A percentile compares a stretch with the other conserved stretches of the same genome.
These are phyloP conservation scores for Calonectria pauciramosa DNA, from an alignment of 2,329 filamentous ascomycete genomes.

Conservation along the genomic window DNA sequence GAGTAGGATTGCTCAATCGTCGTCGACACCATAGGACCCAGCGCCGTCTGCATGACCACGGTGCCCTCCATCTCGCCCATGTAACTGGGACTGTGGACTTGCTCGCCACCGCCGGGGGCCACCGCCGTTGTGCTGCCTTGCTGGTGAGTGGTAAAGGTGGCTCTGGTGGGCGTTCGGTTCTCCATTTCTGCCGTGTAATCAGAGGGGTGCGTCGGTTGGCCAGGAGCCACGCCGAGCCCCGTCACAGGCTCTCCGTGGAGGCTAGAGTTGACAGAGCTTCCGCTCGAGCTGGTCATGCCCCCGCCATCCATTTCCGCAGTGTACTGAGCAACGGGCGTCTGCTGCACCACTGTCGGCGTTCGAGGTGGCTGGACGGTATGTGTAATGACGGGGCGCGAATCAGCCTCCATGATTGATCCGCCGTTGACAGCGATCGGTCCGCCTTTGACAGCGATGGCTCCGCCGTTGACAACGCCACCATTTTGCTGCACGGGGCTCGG, in stretches of 20 bases:
- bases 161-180: not conserved
- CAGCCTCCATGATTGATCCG: not conserved
- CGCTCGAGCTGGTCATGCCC: not conserved
- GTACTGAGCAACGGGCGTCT: not conserved
- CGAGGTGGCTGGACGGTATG: not conserved
- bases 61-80: slow-evolving; percentile 11
- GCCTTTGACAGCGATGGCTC: too few species aligned
- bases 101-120: not conserved
- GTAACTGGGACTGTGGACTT: not conserved
- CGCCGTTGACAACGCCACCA: not conserved
- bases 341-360: not conserved
- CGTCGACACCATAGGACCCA: not conserved
- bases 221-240: not conserved
- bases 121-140: not conserved
- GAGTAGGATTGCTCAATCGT: not conserved
- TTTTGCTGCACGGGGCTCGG: not conserved
- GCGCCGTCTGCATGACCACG: not conserved
- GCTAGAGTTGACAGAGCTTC: not conserved
- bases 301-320: not conserved
- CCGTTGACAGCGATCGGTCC: too few species aligned
- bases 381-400: not conserved
- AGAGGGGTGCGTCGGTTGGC: not conserved
- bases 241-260: not conserved
- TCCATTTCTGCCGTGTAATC: not conserved
- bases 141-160: not conserved